Evolutionary conservation across 257 asterid genomes (phyloP), one percentile per base, ranked within the genome.

Genomic region (Penstemon barbatus): DNA sequence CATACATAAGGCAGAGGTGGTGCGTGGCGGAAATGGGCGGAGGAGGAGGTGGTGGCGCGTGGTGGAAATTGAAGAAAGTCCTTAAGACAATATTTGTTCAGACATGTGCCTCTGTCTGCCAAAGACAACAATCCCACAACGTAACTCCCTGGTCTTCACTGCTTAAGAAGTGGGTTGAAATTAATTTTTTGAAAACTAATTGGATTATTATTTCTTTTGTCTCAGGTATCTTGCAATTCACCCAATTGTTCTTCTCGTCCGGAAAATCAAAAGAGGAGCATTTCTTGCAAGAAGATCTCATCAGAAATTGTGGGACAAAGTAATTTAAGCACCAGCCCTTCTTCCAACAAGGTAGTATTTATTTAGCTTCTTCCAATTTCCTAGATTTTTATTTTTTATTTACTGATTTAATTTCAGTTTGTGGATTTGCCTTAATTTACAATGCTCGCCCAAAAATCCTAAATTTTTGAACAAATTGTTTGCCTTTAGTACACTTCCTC

Each of bases 21-120:
- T 25, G 33, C 33, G 74, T 54, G 77, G 80, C 41, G 74, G 81
- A 69, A 37, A 78, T 79, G 88, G 81, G 85, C 74, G 87, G 85
- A 49, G 88, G 65, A 61, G 75, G 80, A 5, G 33, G 33, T 39
- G 90, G 90, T 46, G 89, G 92, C 72, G 84, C 76, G 33, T 81
- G 88, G 36, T 69, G 85, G 77, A 85, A 76, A 71, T 77, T 88
- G 56, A 88, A 84, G 89, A 85, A 71, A 78, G 97, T 85, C 57
- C 95, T 91, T 59, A 85, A 65, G 88, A 89, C 71, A 83, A 66
- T 91, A 12, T 83, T 89, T 54, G 81, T 82, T 4, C 88, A 81
- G 69, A 82, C 94, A 33, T 89, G 98, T 75, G 89, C 75, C 62
- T 87, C 92, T 64, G 81, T 83, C 75, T 79, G 90, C 69, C 79